Percentiles rank a stretch among this genome's conserved stretches.
Conservation (phyloP, 257 asterid genomes). For the Solanum microdontum region DNA sequence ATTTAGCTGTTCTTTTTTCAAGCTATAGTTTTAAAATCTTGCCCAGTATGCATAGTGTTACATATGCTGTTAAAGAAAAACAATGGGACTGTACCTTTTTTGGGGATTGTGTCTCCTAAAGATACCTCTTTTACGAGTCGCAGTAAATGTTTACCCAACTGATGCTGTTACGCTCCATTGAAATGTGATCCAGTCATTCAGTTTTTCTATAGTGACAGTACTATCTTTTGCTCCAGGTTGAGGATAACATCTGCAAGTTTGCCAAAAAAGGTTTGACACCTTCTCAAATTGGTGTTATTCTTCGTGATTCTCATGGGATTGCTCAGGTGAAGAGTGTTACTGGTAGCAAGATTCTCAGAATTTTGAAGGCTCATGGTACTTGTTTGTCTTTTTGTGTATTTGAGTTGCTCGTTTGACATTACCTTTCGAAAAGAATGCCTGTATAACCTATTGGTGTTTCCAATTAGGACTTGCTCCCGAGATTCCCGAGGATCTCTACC, state of each 20-base stretch:
- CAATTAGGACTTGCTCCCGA: conserved; percentile 26
- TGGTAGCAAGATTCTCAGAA: conserved; percentile 26
- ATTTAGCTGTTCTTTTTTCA: no score
- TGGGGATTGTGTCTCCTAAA: no score
- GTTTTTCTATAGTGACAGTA: neutral
- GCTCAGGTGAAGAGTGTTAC: conserved; percentile 36
- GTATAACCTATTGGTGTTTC: neutral
- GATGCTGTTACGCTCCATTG: neutral
- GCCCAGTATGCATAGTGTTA: no score
- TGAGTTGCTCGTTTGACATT: neutral
- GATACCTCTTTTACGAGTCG: no score
- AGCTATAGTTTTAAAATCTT: no score
- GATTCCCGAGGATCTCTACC: conserved; percentile 32
- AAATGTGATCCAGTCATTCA: neutral
- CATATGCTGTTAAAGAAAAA: no score
- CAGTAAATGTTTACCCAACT: neutral
- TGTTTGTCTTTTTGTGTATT: neutral
- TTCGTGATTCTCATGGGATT: conserved; percentile 37
- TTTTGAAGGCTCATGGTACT: conserved; percentile 29
- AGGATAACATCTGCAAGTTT: conserved; percentile 28
- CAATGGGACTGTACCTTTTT: no score
- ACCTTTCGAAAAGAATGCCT: no score
- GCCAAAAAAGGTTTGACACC: conserved; percentile 32
- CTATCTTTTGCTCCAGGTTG: conserved; percentile 11
- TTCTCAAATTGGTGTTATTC: conserved; percentile 33